Evolutionary conservation across 2,329 filamentous ascomycete species (phyloP), one percentile per base, ranked within the genome.

Genomic region (Ascochyta rabiei): DNA sequence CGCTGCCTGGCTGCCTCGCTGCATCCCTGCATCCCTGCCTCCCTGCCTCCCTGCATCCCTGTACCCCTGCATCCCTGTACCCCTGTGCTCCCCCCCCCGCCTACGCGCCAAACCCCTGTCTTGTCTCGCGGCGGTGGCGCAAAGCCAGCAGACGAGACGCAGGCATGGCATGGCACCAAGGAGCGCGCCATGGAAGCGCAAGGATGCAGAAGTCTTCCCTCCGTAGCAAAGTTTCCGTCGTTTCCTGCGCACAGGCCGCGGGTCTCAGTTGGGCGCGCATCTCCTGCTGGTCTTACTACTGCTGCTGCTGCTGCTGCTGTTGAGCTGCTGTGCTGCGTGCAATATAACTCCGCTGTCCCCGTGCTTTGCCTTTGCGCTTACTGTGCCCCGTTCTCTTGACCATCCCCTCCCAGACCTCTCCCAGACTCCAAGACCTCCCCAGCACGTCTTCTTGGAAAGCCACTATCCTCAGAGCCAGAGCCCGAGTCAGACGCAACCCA

Each of bases 271-370:
- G 49, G 51, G 54, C 56, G 60, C 52, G 51, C 58, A 62, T 53
- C 56, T 48, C 48, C 60, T 55, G 24, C 24, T 30, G 28, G 4
- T 23, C 21, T 6, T 23, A 6, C 21, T 23, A 6, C 21, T 30
- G 28, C 12, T 30, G 2, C 28, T 30, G 12, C 28, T 30, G 9
- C 28, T 38, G 19, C 61, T 64, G 59, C 54, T 59, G n/a, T n/a
- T n/a, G n/a, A n/a, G n/a, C n/a, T n/a, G n/a, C n/a, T n/a, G n/a
- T n/a, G 54, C 59, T 63, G 56, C 56, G 60, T 43, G 44, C 63
- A 65, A 68, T 73, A 73, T 71, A 71, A 63, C 48, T 58, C 64
- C 58, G 59, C 56, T 57, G 56, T 56, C 47, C 46, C 52, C 52
- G 16, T 49, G 41, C 41, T 33, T 46, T 51, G 41, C 41, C 26